A percentile compares a stretch with the other conserved stretches of the same genome.
Evolutionary conservation across 257 asterid species (phyloP).

Genomic region (Lycium barbarum): DNA sequence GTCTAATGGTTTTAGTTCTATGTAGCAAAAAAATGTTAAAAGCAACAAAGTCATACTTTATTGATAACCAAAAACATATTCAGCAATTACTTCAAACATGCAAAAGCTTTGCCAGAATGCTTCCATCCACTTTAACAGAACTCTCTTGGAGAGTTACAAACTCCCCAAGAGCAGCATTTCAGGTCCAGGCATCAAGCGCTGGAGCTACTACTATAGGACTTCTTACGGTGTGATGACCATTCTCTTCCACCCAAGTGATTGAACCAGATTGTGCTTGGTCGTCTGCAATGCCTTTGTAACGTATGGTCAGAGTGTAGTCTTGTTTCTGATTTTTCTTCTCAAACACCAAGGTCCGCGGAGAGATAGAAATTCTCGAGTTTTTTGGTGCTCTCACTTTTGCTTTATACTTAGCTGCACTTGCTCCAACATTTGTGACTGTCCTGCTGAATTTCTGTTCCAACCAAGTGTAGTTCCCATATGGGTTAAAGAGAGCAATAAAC

Average conservation of each 20-base stretch:
- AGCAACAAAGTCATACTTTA: background rate
- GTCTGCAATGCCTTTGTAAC: background rate
- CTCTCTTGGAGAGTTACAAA: background rate
- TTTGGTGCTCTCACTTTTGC: slow-evolving; percentile 16
- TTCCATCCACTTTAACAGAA: background rate
- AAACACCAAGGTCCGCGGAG: slow-evolving; percentile 26
- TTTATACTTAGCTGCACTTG: background rate
- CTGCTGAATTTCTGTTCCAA: too few species aligned
- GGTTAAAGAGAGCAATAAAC: too few species aligned
- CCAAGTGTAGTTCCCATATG: too few species aligned
- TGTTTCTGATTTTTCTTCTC: slow-evolving; percentile 26
- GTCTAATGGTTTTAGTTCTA: background rate
- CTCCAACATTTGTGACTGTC: slow-evolving; percentile 3
- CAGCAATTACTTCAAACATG: background rate
- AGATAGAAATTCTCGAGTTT: background rate
- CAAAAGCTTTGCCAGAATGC: background rate
- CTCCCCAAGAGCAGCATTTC: background rate
- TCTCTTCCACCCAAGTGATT: slow-evolving; percentile 15
- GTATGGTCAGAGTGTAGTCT: slow-evolving; percentile 26
- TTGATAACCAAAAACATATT: background rate
- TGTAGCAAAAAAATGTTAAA: background rate
- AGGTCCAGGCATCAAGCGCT: background rate
- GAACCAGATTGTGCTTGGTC: slow-evolving; percentile 6
- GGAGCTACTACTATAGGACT: slow-evolving; percentile 6
- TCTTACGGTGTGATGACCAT: background rate